Evolutionary conservation across 1,139 yeast species (phyloP), one percentile per base, ranked within the genome.

Genomic region (Candida pseudoviswanathii): DNA sequence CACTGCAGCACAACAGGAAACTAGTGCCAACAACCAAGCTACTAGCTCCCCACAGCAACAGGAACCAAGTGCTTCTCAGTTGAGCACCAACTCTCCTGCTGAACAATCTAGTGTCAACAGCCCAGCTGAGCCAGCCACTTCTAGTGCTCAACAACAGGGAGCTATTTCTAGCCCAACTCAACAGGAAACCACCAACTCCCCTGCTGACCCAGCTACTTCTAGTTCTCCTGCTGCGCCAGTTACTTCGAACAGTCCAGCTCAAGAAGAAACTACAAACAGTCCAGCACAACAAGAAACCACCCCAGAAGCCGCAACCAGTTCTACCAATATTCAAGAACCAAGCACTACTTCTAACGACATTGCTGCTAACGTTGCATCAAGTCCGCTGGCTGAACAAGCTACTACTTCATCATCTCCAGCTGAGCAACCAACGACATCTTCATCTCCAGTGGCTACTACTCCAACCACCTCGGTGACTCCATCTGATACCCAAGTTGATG

Each of bases 1-100:
- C 16, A 16, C 16, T 16, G 16, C 16, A 16, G 16, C 16, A 16
- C 16, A 16, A 16, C 16, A 16, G 16, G 16, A 16, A 16, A 16
- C 16, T 16, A 16, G 16, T 16, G 16, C 16, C 16, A 16, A 16
- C 16, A 16, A 16, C 16, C 16, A 16, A 16, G 16, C 16, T 16
- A 10, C 39, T 4, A 36, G 25, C 24, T 36, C 39, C 21, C 46
- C 24, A 44, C 50, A 31, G 40, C 53, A 26, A n/a, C 54, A 4
- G 32, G 6, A 5, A 27, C 30, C 30, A 27, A 27, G 30, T 49
- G 30, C 11, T 10, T 29, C 51, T 6, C 30, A 27, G 9, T 27
- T 27, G 9, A 33, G 36, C 45, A n/a, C 24, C 44, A 41, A n/a
- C 53, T 33, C 42, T 54, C 30, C 30, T 6, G 6, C 9, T 22